Base-by-base conservation (phyloP, 495 filamentous ascomycete species). In the Penicillium lagena region DNA sequence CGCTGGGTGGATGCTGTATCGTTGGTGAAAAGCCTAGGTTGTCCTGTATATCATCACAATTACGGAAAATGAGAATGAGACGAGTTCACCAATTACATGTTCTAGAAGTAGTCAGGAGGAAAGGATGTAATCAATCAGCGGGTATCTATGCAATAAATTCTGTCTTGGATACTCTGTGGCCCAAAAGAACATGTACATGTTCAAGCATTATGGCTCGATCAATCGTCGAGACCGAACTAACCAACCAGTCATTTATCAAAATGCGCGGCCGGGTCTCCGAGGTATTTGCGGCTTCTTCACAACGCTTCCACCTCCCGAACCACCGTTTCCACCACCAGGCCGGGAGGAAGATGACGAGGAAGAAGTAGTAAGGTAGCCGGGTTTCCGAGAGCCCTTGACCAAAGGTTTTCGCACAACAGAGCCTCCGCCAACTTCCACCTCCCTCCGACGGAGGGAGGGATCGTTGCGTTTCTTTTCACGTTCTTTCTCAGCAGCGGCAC, bases 201-300 rank as follows among this genome's bases (percentile, higher is more conserved):
- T 22, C 6, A 6, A 4, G 22, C 22, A 22, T 22, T 22, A 22
- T 6, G 4, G 2, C 22, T 22, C 22, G 22, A 22, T 6, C 22
- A 22, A 22, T 3, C 4, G 22, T 22, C 2, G 22, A 22, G 22
- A 22, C 4, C 22, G 22, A 22, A 22, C 22, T 22, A 22, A 22
- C 22, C 22, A 22, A 22, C 22, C 22, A 6, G 22, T 22, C 2
- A 22, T 4, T 22, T 22, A 22, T n/a, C 31, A 79, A 40, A 82
- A 77, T 10, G 74, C 74, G 27, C 78, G 67, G 3, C 78, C 77
- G 35, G 73, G 68, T 45, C 72, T 68, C 52, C 80, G 78, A 12
- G 71, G 67, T 0, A 79, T 62, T 0, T 53, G 54, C 29, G 83
- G 82, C 58, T 80, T 85, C 58, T 79, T 83, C 11, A 87, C 83